Evolutionary conservation across 441 rosid genomes (phyloP).

Genomic region (Isatis lusitanica): DNA sequence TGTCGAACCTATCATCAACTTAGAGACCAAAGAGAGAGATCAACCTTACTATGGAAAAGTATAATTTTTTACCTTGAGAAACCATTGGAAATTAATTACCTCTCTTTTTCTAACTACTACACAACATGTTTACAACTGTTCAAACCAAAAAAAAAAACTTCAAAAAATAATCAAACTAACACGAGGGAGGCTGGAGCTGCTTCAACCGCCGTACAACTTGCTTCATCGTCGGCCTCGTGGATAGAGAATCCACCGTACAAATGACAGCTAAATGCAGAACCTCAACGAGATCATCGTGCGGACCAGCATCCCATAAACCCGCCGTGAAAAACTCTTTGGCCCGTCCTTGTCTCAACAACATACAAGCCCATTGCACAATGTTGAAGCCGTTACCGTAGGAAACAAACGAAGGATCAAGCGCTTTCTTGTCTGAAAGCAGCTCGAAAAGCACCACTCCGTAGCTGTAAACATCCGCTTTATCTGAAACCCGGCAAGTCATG

Average conservation of each 20-base stretch:
- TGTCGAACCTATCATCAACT: neutral
- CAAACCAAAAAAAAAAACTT: neutral
- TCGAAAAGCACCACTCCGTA: slow-evolving; percentile 93
- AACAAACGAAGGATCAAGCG: slow-evolving; percentile 91
- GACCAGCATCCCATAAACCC: slow-evolving; percentile 81
- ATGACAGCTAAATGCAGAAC: slow-evolving; percentile 79
- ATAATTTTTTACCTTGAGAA: slow-evolving; percentile 8
- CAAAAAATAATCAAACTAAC: slow-evolving; percentile 16
- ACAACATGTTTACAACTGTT: slow-evolving; percentile 24
- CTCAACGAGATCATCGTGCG: slow-evolving; percentile 81
- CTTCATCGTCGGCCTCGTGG: slow-evolving; percentile 84
- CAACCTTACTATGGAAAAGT: slow-evolving; percentile 16
- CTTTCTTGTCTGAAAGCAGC: slow-evolving; percentile 87
- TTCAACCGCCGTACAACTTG: slow-evolving; percentile 78
- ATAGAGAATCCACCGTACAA: slow-evolving; percentile 77
- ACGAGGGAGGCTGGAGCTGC: slow-evolving; percentile 45
- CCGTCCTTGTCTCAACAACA: slow-evolving; percentile 73
- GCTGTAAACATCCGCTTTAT: slow-evolving; percentile 91
- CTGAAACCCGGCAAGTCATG: slow-evolving; percentile 93
- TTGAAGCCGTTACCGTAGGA: slow-evolving; percentile 43
- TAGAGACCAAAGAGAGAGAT: neutral
- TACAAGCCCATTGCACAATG: slow-evolving; percentile 46
- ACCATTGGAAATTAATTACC: neutral
- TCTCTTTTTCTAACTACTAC: slow-evolving; percentile 26
- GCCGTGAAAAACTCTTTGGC: slow-evolving; percentile 81